Evolutionary conservation across 1,284 basidiomycete genomes (phyloP), one percentile per base, ranked within the genome.

Genomic region (Sphaerobolus stellatus): DNA sequence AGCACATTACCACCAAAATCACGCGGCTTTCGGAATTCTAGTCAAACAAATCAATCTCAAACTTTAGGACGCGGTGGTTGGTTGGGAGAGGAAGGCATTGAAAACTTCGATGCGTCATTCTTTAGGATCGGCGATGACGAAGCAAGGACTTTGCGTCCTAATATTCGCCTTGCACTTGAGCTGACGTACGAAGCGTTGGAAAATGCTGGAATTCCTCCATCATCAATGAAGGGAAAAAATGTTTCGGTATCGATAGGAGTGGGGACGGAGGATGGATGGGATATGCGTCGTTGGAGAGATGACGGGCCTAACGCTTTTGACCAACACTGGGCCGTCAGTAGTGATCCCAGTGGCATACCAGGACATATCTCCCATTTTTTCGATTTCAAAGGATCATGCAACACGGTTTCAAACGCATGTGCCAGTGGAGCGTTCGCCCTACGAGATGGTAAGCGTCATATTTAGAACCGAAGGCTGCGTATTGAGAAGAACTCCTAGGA

Each of bases 181-280:
- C 51, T 60, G 7, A 54, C 59, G 3, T 59, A 49, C 41, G 59
- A 60, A 48, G 54, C 51, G 8, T 33, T 60, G 6, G 55, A 59
- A 36, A 25, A 46, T 22, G 58, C 59, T 43, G 59, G 58, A 18
- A 55, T 59, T 27, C 40, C 47, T 7, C 56, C 58, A 14, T 29
- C 41, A 18, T 33, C 51, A 29, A 27, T 61, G 30, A 48, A 49
- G 25, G 58, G 58, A n/a, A 50, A 52, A 27, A 57, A 59, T 28
- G 56, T 61, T 18, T 18, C 52, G 13, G 59, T 61, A 2, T 24
- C 48, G n/a, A 55, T 59, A 20, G 60, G 44, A 5, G 50, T 59
- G 43, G 60, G 60, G 18, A 51, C 56, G 8, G 58, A 61, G 25
- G 60, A 61, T 34, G 58, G 58, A 8, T 61, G 60, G 60, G 58